These are phyloP conservation scores for Penicillium malachiteum DNA, from an alignment of 495 filamentous ascomycete genomes.

Conservation along the genomic window DNA sequence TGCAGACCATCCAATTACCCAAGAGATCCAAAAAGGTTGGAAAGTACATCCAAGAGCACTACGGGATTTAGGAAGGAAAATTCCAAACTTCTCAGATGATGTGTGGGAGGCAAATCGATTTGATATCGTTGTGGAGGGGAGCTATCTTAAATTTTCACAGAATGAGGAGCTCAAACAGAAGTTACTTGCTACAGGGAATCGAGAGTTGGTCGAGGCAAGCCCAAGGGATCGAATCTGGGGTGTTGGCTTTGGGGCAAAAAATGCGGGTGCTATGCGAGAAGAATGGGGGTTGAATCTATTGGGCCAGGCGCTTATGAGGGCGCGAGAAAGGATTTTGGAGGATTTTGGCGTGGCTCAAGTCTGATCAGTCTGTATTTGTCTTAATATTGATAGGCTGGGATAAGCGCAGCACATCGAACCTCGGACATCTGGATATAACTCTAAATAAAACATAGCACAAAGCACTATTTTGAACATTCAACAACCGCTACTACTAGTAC, in stretches of 20 bases:
- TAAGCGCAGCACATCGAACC: no score
- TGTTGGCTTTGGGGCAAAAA: constrained; percentile 8
- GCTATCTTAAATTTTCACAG: constrained; percentile 13
- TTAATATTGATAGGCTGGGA: no score
- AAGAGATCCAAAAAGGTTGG: constrained; percentile 6
- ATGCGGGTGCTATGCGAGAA: neutral
- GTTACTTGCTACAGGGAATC: constrained; percentile 7
- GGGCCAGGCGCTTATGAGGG: constrained; percentile 8
- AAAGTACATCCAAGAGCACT: constrained; percentile 6
- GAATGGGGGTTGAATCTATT: constrained; percentile 11
- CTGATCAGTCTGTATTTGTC: no score
- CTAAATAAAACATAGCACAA: no score
- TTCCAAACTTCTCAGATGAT: constrained; percentile 7
- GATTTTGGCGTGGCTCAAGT: neutral
- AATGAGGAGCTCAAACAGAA: constrained; percentile 4
- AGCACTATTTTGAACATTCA: no score
- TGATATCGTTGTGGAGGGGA: constrained; percentile 2
- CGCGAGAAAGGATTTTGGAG: neutral
- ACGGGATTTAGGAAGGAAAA: constrained; percentile 5
- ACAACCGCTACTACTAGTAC: no score
- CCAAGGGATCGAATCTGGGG: constrained; percentile 12
- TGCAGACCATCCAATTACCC: constrained; percentile 1
- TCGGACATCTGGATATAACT: no score
- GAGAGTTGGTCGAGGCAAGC: constrained; percentile 13
- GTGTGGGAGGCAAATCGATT: constrained; percentile 5